Conservation (phyloP, 2,329 filamentous ascomycete genomes). For the Dactylonectria estremocensis region DNA sequence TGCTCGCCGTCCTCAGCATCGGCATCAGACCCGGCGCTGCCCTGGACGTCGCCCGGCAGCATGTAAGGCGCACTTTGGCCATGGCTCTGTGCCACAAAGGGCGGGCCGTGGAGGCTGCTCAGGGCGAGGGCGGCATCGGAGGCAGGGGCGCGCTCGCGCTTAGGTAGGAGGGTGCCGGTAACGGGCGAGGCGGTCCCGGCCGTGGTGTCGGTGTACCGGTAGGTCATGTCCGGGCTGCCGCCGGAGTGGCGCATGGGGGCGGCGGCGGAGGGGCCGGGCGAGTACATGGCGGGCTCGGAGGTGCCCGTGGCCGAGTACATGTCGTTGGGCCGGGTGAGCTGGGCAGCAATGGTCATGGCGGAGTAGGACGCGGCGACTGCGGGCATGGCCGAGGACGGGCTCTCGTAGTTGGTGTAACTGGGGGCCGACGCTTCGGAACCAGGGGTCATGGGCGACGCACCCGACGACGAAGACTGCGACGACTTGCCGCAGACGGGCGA, state of each 20-base stretch:
- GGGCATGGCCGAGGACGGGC: conserved; percentile 34
- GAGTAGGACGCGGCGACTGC: conserved; percentile 35
- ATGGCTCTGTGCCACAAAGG: conserved; percentile 1
- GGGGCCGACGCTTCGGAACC: conserved; percentile 37
- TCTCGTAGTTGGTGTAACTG: conserved; percentile 46
- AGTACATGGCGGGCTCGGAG: conserved; percentile 35
- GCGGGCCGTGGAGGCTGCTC: conserved; percentile 21
- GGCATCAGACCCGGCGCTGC: conserved; percentile 8
- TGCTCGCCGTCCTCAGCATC: conserved; percentile 31
- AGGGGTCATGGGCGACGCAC: conserved; percentile 41
- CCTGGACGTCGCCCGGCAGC: conserved; percentile 36
- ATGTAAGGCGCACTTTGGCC: conserved; percentile 40
- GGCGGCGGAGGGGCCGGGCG: neutral
- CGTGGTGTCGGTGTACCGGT: conserved; percentile 53
- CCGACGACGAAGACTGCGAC: conserved; percentile 36
- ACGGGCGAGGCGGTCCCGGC: conserved; percentile 32
- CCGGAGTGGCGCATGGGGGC: conserved; percentile 27
- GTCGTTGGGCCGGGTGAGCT: conserved; percentile 37
- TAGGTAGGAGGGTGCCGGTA: conserved; percentile 1
- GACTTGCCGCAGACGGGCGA: conserved; percentile 45
- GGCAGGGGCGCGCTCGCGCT: neutral
- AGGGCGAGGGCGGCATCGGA: conserved; percentile 30
- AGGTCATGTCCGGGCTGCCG: conserved; percentile 45
- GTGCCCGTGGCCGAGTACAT: conserved; percentile 39
- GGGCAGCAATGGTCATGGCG: conserved; percentile 36